Evolutionary conservation across 352 stramenopile genomes (phyloP), one percentile per base, ranked within the genome.

Genomic region (Phytophthora ohioensis): DNA sequence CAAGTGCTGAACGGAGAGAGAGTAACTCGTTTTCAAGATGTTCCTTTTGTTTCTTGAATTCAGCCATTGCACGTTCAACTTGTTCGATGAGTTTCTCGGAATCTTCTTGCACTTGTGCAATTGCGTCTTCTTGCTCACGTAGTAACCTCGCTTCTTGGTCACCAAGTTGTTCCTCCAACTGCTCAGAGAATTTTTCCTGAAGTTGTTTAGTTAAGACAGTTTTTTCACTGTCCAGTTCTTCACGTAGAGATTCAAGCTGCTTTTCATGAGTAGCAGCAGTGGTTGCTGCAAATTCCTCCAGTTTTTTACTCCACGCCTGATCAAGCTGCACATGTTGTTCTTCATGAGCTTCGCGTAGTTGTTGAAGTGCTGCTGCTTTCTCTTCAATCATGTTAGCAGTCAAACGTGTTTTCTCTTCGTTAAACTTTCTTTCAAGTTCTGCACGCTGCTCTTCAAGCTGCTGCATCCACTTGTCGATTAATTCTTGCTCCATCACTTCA

Each of bases 31-130:
- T 67, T 51, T 94, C 87, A 0, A 91, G 64, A 7, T 76, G 78
- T 47, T 93, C 84, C 67, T 94, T 94, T 43, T 94, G 82, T 4
- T 74, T 80, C 57, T 92, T 93, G 1, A 94, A 46, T 59, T 93
- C 79, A 0, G 17, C 52, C 85, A 94, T 93, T 0, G 87, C 87
- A 4, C 68, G 39, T 68, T 94, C 87, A 3, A 94, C 87, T 57
- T 93, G 82, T 35, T 91, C 84, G 42, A 94, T 91, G 35, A 94
- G 73, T 38, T 80, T 81, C 61, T 94, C 87, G 5, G 85, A 92
- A 52, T 94, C 87, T 57, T 93, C 85, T 51, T 94, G 87, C 10
- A 92, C 87, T 39, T 92, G 82, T 5, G 78, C 76, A 43, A 94
- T 91, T 1, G 85, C 81, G 27, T 91, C 87, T 63, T 94, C 87